Evolutionary conservation across 305 asterid genomes (phyloP), one percentile per base, ranked within the genome.

Genomic region (Fraxinus ornus): DNA sequence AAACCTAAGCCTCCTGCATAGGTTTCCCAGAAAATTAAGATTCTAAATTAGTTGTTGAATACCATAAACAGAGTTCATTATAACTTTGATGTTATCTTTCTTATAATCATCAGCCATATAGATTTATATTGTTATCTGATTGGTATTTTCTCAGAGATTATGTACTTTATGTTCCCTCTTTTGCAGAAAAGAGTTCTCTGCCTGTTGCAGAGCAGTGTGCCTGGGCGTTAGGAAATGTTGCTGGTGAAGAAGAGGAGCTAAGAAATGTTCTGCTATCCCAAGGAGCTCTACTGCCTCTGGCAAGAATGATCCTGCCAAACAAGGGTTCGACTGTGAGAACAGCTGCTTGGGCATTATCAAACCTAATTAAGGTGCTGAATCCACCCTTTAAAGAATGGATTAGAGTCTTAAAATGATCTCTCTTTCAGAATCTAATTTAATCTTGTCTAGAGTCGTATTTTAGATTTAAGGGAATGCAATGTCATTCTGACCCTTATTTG

Each of bases 191-290:
- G 87, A 94, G 98, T 86, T 88, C 97, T 9, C 83, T 84, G 76
- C 95, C 92, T 85, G 98, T 96, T 36, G 97, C 97, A n/a, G 99
- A 96, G 91, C 99, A 96, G 87, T 96, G 99, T 80, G 97, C 99
- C 33, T 94, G 99, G 99, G 98, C 98, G 79, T 83, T 94, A 85
- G 99, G 99, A 82, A 96, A 96, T 91, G 97, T 96, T 83, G 97
- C 99, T 32, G 98, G 97, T 76, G 99, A 94, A 93, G 98, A 94
- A 84, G 95, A 91, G 89, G 97, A 94, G 80, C 87, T 96, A 80
- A 88, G 99, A 88, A 89, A 75, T 82, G 83, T 91, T 87, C 87
- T 96, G 79, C 88, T 96, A 75, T 91, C 93, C 66, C 99, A 94
- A 88, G 99, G 99, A 82, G 99, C 98, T 79, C 87, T 96, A 83